These are phyloP conservation scores for Colletotrichum paranaense DNA, from an alignment of 2,329 filamentous ascomycete species.

Conservation along the genomic window DNA sequence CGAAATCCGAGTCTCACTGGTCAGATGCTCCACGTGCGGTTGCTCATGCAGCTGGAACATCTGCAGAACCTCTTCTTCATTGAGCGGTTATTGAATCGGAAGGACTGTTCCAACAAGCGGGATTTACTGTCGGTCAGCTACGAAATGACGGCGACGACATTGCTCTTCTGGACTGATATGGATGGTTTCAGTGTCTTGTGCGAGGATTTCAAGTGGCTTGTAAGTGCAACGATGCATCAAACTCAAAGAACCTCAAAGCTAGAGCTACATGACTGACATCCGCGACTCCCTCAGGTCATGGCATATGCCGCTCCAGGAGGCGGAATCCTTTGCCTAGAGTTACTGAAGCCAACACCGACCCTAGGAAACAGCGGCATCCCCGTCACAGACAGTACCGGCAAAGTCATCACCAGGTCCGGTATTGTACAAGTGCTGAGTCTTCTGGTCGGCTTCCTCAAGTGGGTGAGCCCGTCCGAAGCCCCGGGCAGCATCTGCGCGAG, in stretches of 20 bases:
- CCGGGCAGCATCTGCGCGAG: slow-evolving; percentile 59
- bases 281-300: slow-evolving; percentile 52
- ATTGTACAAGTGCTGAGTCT: slow-evolving; percentile 65
- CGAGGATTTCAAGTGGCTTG: slow-evolving; percentile 61
- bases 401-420: slow-evolving; percentile 54
- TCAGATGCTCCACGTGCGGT: slow-evolving; percentile 52
- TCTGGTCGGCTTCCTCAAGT: slow-evolving; percentile 61
- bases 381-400: slow-evolving; percentile 40
- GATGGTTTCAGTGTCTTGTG: slow-evolving; percentile 55
- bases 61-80: slow-evolving; percentile 70
- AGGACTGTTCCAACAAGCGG: slow-evolving; percentile 48
- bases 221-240: slow-evolving; percentile 39
- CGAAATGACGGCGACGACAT: slow-evolving; percentile 58
- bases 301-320: slow-evolving; percentile 60
- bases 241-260: too few species aligned
- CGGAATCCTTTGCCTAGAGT: slow-evolving; percentile 62
- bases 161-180: slow-evolving; percentile 61
- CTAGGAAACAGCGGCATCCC: slow-evolving; percentile 37
- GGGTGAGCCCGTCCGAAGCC: slow-evolving; percentile 58
- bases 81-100: slow-evolving; percentile 65
- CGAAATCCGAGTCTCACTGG: slow-evolving; percentile 44
- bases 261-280: too few species aligned
- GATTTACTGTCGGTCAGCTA: slow-evolving; percentile 58
- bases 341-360: slow-evolving; percentile 48
- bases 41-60: slow-evolving; percentile 61